These are phyloP conservation scores for Euphorbia lathyris DNA, from an alignment of 345 rosid species.

Conservation along the genomic window DNA sequence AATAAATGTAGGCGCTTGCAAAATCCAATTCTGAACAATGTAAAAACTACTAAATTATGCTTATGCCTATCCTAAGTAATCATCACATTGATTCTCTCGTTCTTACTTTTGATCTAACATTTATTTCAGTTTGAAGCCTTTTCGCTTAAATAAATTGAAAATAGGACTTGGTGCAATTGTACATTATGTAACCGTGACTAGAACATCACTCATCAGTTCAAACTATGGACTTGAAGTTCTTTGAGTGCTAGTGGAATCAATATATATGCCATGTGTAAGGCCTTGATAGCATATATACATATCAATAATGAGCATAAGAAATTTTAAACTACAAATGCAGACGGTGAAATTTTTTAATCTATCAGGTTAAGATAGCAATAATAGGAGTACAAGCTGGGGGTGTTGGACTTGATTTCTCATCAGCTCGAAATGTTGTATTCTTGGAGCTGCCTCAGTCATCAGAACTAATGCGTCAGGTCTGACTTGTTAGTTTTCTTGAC, in stretches of 20 bases:
- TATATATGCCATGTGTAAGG: background rate
- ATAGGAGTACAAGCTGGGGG: conserved; percentile 94
- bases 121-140: too few relatives aligned
- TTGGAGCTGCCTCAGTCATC: conserved; percentile 88
- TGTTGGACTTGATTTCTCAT: conserved; percentile 89
- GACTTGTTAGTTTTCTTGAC: background rate
- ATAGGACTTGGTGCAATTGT: background rate
- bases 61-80: background rate
- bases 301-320: background rate
- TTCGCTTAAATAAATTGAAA: background rate
- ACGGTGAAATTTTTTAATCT: background rate
- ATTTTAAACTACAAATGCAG: conserved; percentile 1
- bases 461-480: conserved; percentile 90
- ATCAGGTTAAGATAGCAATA: conserved; percentile 79
- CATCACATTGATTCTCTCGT: background rate
- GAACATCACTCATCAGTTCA: background rate
- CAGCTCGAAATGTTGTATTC: conserved; percentile 86
- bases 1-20: background rate
- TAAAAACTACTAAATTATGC: background rate
- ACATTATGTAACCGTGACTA: background rate
- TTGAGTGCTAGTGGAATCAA: background rate
- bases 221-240: background rate
- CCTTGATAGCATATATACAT: background rate
- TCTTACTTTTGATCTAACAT: background rate
- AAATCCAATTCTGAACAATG: background rate